Evolutionary conservation across 2,329 filamentous ascomycete genomes (phyloP).

Genomic region (Pezicula neosporulosa): DNA sequence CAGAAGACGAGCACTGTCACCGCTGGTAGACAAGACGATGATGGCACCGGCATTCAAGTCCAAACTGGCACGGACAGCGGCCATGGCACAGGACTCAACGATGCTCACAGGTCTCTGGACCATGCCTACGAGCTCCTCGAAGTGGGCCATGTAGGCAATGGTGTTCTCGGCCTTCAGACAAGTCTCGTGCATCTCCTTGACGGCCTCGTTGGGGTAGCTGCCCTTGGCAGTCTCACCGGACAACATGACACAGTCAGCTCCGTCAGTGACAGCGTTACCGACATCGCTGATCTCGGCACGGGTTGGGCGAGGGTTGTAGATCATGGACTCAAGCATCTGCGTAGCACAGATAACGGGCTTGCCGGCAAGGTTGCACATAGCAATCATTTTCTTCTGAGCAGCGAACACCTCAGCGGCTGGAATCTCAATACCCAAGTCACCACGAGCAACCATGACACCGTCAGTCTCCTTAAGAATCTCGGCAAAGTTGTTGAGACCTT

Average conservation of each 20-base stretch:
- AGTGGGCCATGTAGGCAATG: slow-evolving; percentile 94
- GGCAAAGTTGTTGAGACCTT: slow-evolving; percentile 99
- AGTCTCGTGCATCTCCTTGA: slow-evolving; percentile 97
- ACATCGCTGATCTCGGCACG: slow-evolving; percentile 98
- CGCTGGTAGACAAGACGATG: slow-evolving; percentile 92
- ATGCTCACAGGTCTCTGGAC: slow-evolving; percentile 81
- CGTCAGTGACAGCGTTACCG: slow-evolving; percentile 95
- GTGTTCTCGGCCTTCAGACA: slow-evolving; percentile 96
- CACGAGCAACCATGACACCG: slow-evolving; percentile 99
- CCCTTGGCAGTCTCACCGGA: slow-evolving; percentile 99
- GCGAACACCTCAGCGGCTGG: slow-evolving; percentile 98
- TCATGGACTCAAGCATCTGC: slow-evolving; percentile 99
- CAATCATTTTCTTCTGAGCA: slow-evolving; percentile 99
- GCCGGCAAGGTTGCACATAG: slow-evolving; percentile 98
- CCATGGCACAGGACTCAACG: slow-evolving; percentile 94
- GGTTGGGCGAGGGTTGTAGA: slow-evolving; percentile 97
- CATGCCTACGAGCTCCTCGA: slow-evolving; percentile 88
- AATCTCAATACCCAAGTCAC: slow-evolving; percentile 97
- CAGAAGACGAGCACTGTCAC: slow-evolving; percentile 88
- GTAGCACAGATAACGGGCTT: slow-evolving; percentile 99
- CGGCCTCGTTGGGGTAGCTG: slow-evolving; percentile 86
- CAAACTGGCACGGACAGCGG: slow-evolving; percentile 89
- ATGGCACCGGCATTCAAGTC: slow-evolving; percentile 97
- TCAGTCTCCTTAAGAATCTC: slow-evolving; percentile 96
- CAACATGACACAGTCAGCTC: slow-evolving; percentile 99